Evolutionary conservation across 2,329 filamentous ascomycete species (phyloP).

Genomic region (Alternaria alternata): DNA sequence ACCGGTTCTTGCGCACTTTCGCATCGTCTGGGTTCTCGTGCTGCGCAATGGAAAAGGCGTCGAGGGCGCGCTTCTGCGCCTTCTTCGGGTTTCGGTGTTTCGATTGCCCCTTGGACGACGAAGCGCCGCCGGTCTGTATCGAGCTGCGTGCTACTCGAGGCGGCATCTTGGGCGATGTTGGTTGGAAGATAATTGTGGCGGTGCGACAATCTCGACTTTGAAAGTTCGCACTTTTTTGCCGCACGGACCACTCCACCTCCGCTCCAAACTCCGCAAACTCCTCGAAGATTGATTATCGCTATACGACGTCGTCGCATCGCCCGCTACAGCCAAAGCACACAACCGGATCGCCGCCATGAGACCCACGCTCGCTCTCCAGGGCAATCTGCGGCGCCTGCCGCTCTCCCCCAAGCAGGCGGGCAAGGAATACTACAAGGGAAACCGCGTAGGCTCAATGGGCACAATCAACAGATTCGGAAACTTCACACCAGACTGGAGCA

Average conservation of each 20-base stretch:
- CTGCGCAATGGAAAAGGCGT: conserved; percentile 73
- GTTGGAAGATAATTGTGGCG: conserved; percentile 1
- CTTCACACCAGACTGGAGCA: conserved; percentile 83
- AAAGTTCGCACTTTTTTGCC: conserved; percentile 24
- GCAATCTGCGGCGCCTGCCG: conserved; percentile 75
- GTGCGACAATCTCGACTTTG: neutral
- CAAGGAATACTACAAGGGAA: conserved; percentile 98
- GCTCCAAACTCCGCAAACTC: conserved; percentile 26
- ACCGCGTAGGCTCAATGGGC: conserved; percentile 86
- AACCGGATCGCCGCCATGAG: conserved; percentile 61
- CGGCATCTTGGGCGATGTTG: conserved; percentile 51
- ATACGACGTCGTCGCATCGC: conserved; percentile 10
- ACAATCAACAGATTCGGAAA: conserved; percentile 82
- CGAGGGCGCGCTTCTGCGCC: conserved; percentile 63
- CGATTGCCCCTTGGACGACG: conserved; percentile 38
- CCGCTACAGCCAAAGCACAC: neutral
- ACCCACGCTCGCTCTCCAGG: conserved; percentile 72
- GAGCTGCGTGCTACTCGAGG: conserved; percentile 54
- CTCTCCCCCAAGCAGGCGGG: conserved; percentile 93
- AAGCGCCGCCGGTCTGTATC: conserved; percentile 40
- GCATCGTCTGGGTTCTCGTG: conserved; percentile 61
- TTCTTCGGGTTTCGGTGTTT: conserved; percentile 53
- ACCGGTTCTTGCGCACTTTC: conserved; percentile 64
- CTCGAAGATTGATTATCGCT: conserved; percentile 5
- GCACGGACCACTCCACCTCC: conserved; percentile 28